phyloP scores from a whole-genome alignment of 2,329 filamentous ascomycete species.

The Fusarium sp. region DNA sequence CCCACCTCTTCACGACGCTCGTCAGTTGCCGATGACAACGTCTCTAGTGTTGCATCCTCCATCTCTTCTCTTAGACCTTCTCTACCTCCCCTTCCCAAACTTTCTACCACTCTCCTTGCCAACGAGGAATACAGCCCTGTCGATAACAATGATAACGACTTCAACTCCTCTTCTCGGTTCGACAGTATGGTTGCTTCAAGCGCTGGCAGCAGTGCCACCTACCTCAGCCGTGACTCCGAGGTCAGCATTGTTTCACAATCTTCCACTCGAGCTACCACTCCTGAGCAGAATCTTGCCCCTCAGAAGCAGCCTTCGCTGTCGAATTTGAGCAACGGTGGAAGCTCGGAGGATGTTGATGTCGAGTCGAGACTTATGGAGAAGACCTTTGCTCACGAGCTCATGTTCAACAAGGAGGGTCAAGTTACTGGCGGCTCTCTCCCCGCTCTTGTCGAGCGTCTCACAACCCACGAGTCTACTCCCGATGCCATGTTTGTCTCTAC shows the following conservation, averaged over 20 bases:
- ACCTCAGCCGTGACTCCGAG: conserved; percentile 82
- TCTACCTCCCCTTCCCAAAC: conserved; percentile 66
- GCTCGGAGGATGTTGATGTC: conserved; percentile 79
- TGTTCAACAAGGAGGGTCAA: conserved; percentile 93
- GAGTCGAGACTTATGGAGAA: conserved; percentile 89
- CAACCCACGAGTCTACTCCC: conserved; percentile 90
- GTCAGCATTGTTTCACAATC: conserved; percentile 81
- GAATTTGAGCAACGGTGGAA: conserved; percentile 73
- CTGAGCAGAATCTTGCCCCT: conserved; percentile 68
- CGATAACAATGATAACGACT: conserved; percentile 61
- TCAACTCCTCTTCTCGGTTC: conserved; percentile 62
- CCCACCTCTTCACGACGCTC: conserved; percentile 54
- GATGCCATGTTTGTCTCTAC: conserved; percentile 92
- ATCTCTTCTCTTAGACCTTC: conserved; percentile 58
- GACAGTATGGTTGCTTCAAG: conserved; percentile 80
- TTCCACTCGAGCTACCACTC: conserved; percentile 89
- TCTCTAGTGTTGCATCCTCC: conserved; percentile 56
- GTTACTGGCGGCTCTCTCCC: conserved; percentile 92
- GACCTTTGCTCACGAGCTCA: conserved; percentile 89
- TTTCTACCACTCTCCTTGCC: conserved; percentile 60
- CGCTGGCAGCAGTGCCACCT: conserved; percentile 81
- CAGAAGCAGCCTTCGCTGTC: conserved; percentile 70
- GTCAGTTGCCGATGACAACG: conserved; percentile 53
- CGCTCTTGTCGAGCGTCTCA: conserved; percentile 92
- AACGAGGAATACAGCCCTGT: conserved; percentile 59